phyloP scores from a whole-genome alignment of 2,329 filamentous ascomycete species.

The Boeremia exigua region DNA sequence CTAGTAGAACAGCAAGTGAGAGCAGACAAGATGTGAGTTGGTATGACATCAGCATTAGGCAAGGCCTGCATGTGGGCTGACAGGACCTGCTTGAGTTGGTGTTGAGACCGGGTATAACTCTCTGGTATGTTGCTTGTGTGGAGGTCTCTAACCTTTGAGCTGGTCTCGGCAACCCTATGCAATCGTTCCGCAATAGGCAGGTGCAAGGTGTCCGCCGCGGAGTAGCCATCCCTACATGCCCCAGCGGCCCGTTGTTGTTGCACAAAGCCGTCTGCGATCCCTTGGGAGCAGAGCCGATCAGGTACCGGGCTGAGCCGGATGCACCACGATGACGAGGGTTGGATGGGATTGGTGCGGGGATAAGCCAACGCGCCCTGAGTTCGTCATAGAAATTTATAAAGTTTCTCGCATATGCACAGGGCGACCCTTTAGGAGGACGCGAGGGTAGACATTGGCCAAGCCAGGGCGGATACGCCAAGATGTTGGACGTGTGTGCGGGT shows the following conservation, averaged over 20 bases:
- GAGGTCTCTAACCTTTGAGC: background rate
- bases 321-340: background rate
- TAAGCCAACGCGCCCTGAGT: background rate
- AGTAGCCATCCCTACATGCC: background rate
- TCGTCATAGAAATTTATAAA: conserved; percentile 10
- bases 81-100: background rate
- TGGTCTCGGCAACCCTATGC: conserved; percentile 7
- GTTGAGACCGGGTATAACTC: background rate
- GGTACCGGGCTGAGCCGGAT: conserved; percentile 1
- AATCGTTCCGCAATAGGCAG: conserved; percentile 11
- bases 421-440: conserved; percentile 4
- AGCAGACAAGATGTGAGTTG: conserved; percentile 8
- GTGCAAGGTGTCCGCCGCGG: conserved; percentile 3
- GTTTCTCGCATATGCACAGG: conserved; percentile 8
- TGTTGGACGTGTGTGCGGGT: background rate
- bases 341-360: conserved; percentile 4
- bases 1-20: conserved; percentile 3
- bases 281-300: background rate
- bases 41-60: conserved; percentile 11
- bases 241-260: background rate
- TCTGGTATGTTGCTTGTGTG: conserved; percentile 6
- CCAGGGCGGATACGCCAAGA: conserved; percentile 1
- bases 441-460: background rate
- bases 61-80: background rate
- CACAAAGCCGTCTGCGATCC: background rate